phyloP scores from a whole-genome alignment of 2,329 filamentous ascomycete species.

The Hymenoscyphus repandus region DNA sequence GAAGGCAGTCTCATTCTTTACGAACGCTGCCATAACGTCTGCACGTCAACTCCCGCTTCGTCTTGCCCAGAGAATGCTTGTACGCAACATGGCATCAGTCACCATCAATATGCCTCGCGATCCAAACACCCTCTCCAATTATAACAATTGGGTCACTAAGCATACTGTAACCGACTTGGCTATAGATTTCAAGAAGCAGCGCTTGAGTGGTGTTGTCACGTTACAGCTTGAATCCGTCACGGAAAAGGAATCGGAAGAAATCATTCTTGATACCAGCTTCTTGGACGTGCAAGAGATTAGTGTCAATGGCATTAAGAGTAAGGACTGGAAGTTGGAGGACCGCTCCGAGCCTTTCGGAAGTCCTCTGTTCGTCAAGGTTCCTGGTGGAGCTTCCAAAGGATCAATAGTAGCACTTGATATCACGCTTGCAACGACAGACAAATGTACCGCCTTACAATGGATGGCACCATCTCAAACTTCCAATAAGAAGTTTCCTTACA shows the following conservation, averaged over 20 bases:
- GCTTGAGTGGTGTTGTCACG: conserved; percentile 69
- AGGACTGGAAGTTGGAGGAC: conserved; percentile 60
- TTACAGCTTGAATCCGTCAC: conserved; percentile 74
- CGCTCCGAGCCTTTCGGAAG: conserved; percentile 69
- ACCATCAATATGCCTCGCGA: conserved; percentile 48
- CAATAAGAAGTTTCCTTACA: conserved; percentile 93
- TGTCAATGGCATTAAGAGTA: conserved; percentile 57
- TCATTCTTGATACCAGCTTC: conserved; percentile 84
- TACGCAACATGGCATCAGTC: conserved; percentile 23
- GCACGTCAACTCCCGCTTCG: conserved; percentile 12
- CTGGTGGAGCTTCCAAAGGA: conserved; percentile 49
- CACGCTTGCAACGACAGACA: conserved; percentile 71
- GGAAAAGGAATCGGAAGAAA: conserved; percentile 65
- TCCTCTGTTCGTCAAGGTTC: conserved; percentile 61
- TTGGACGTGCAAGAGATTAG: conserved; percentile 68
- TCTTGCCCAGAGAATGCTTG: conserved; percentile 7
- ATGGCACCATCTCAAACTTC: conserved; percentile 88
- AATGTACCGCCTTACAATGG: conserved; percentile 94
- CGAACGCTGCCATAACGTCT: conserved; percentile 14
- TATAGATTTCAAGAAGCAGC: conserved; percentile 77
- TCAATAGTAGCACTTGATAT: conserved; percentile 55
- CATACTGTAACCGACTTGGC: conserved; percentile 79
- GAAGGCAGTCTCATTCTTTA: conserved; percentile 16
- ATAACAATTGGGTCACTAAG: conserved; percentile 77
- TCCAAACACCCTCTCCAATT: conserved; percentile 88